These are phyloP conservation scores for Coemansia reversa DNA, from an alignment of 192 early-diverging fungal species.

Conservation along the genomic window DNA sequence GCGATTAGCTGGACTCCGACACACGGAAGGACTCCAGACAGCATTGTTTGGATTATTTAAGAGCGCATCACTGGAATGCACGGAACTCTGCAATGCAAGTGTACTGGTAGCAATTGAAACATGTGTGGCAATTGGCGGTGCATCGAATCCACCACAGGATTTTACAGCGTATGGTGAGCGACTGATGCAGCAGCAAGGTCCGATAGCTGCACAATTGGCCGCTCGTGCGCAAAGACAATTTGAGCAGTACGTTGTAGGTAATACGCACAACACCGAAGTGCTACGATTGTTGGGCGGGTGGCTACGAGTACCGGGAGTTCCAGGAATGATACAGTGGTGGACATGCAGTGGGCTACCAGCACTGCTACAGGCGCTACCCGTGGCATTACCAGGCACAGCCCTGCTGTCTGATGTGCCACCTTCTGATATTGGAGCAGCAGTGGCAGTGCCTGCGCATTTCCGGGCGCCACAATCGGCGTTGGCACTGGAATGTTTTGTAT, in stretches of 20 bases:
- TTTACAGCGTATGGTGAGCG: background rate
- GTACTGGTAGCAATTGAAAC: conserved; percentile 24
- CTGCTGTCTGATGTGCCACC: conserved; percentile 13
- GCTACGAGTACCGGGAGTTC: conserved; percentile 13
- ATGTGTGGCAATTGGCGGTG: conserved; percentile 13
- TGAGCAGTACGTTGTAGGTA: conserved; percentile 20
- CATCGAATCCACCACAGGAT: background rate
- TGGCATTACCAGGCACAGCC: conserved; percentile 38
- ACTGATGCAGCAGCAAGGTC: conserved; percentile 1
- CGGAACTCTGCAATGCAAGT: conserved; percentile 7
- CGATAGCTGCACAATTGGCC: background rate
- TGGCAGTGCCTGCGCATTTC: conserved; percentile 28
- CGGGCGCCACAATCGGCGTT: conserved; percentile 5
- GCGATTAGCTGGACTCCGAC: conserved; percentile 32
- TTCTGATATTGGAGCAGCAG: background rate
- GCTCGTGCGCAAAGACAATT: conserved; percentile 22
- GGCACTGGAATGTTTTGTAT: conserved; percentile 26
- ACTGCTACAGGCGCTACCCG: conserved; percentile 21
- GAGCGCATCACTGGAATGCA: conserved; percentile 10
- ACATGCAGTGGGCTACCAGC: conserved; percentile 16
- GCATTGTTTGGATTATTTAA: conserved; percentile 26
- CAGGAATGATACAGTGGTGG: conserved; percentile 32
- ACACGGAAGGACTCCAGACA: conserved; percentile 7
- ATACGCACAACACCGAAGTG: conserved; percentile 24
- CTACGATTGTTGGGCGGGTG: conserved; percentile 20